phyloP scores from a whole-genome alignment of 306 rosid species.

The Delonix regia region DNA sequence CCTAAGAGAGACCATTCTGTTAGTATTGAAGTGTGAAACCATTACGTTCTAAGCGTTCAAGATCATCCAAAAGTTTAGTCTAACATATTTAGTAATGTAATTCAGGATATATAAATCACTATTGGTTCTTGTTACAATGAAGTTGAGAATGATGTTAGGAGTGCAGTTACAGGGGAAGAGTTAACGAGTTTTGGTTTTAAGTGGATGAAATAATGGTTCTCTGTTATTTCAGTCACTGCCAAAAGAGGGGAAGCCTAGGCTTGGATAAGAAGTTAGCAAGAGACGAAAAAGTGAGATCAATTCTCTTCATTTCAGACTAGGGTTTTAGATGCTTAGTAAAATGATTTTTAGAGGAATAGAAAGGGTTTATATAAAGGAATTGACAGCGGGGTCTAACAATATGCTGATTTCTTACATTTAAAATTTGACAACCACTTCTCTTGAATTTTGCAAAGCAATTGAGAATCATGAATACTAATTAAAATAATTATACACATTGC shows the following conservation, averaged over 20 bases:
- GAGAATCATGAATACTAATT: slow-evolving; percentile 25
- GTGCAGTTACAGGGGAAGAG: not conserved
- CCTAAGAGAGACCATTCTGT: not conserved
- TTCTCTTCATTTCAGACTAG: not conserved
- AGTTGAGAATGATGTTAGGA: not conserved
- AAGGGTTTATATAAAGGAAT: not conserved
- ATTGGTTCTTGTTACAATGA: not conserved
- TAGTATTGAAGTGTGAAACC: not conserved
- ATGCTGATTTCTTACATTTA: not conserved
- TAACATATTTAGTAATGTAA: not conserved
- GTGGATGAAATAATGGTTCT: not conserved
- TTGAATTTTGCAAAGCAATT: slow-evolving; percentile 3
- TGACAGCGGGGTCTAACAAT: slow-evolving; percentile 2
- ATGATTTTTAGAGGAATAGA: not conserved
- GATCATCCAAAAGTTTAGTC: not conserved
- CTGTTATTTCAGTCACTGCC: not conserved
- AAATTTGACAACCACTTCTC: not conserved
- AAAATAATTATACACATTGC: slow-evolving; percentile 8
- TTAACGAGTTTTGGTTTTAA: not conserved
- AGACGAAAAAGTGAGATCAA: not conserved
- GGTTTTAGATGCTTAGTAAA: not conserved
- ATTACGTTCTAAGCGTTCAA: not conserved
- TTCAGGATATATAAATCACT: not conserved
- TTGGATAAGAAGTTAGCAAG: not conserved
- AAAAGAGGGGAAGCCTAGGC: not conserved